Percentiles rank a stretch among this genome's conserved stretches.
phyloP scores from a whole-genome alignment of 2,329 filamentous ascomycete genomes.

The Hypoxylon rubiginosum region DNA sequence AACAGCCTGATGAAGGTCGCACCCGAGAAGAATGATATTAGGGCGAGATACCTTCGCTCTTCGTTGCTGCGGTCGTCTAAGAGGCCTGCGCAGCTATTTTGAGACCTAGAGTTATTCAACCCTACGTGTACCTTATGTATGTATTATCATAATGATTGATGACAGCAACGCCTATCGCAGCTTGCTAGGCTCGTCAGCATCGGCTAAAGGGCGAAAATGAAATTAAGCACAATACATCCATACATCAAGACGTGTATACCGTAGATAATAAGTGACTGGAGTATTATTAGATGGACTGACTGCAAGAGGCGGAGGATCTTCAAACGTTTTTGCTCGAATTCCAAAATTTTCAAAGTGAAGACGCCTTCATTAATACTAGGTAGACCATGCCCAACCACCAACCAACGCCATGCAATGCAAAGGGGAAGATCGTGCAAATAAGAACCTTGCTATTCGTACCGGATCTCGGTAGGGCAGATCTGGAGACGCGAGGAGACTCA shows the following conservation, averaged over 20 bases:
- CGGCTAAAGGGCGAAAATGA: background rate
- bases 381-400: constrained; percentile 38
- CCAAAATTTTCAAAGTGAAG: constrained; percentile 8
- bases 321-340: constrained; percentile 9
- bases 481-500: background rate
- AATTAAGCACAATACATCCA: too few species aligned
- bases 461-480: background rate
- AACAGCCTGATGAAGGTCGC: constrained; percentile 43
- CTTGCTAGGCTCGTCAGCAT: background rate
- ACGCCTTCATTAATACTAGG: constrained; percentile 19
- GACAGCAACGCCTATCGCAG: too few species aligned
- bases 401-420: constrained; percentile 50
- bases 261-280: too few species aligned
- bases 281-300: too few species aligned
- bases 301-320: background rate
- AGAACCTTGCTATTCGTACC: background rate
- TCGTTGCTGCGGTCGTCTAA: constrained; percentile 46
- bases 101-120: too few species aligned
- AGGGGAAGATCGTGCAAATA: constrained; percentile 16
- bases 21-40: constrained; percentile 45
- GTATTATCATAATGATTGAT: too few species aligned
- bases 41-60: constrained; percentile 47
- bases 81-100: constrained; percentile 31
- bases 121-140: too few species aligned
- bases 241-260: background rate